A percentile compares a stretch with the other conserved stretches of the same genome.
Evolutionary conservation across 129 eudicot species (phyloP).

Genomic region (Tagetes erecta): DNA sequence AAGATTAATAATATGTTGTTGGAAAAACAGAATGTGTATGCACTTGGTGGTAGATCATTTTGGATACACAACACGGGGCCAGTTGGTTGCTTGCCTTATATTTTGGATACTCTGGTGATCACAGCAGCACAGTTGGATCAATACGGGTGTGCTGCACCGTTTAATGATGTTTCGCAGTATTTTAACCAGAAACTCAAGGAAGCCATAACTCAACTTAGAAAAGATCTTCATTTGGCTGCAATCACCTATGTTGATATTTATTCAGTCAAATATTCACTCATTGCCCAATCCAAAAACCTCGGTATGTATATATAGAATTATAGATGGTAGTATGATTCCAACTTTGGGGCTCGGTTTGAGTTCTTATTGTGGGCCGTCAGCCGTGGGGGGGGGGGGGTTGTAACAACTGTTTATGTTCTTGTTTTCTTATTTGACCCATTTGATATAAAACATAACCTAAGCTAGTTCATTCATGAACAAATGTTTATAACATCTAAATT

Average conservation of each 20-base stretch:
- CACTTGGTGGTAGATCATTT: constrained; percentile 64
- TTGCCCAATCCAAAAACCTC: constrained; percentile 54
- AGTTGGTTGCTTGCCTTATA: constrained; percentile 67
- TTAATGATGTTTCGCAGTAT: constrained; percentile 52
- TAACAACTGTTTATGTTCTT: too few species aligned
- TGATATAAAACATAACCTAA: not conserved
- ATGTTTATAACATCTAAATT: not conserved
- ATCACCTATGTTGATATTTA: constrained; percentile 72
- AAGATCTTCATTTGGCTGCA: constrained; percentile 63
- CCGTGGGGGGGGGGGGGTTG: too few species aligned
- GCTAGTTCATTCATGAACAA: not conserved
- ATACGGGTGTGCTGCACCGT: constrained; percentile 62
- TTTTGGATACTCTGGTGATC: constrained; percentile 45
- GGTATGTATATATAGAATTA: constrained; percentile 30
- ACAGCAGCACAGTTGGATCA: constrained; percentile 55
- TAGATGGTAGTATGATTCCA: too few species aligned
- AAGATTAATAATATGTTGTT: not conserved
- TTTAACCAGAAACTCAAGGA: constrained; percentile 55
- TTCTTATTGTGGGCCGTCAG: too few species aligned
- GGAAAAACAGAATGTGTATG: constrained; percentile 45
- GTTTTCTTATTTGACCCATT: not conserved
- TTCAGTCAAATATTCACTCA: constrained; percentile 60
- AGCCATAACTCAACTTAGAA: constrained; percentile 44
- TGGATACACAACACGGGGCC: constrained; percentile 91
- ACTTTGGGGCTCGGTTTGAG: too few species aligned